Evolutionary conservation across 2,329 filamentous ascomycete species (phyloP).

Genomic region (Clonostachys sp.): DNA sequence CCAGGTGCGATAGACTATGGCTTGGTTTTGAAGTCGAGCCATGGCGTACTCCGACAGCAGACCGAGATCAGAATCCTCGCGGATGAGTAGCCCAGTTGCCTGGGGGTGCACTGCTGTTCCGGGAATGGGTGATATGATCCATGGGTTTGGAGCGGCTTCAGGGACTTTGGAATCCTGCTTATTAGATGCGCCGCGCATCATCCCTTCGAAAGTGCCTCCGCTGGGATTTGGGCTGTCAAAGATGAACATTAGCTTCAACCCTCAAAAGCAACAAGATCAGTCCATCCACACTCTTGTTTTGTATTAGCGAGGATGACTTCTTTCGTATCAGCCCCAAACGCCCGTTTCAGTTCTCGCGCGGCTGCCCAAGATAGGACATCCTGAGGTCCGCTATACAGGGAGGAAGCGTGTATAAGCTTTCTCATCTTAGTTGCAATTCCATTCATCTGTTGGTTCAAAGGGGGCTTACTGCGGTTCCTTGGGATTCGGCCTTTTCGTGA

Average conservation of each 20-base stretch:
- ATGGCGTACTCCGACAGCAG: constrained; percentile 37
- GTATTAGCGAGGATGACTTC: not conserved
- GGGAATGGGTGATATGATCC: constrained; percentile 51
- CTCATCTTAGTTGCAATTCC: no score
- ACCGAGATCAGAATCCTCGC: constrained; percentile 1
- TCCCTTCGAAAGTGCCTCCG: constrained; percentile 59
- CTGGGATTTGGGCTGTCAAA: no score
- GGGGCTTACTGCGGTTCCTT: not conserved
- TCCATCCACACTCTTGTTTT: not conserved
- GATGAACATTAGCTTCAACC: no score
- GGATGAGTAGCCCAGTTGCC: not conserved
- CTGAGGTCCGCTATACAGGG: not conserved
- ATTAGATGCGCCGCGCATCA: constrained; percentile 39
- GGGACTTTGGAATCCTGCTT: constrained; percentile 19
- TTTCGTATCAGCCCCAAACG: not conserved
- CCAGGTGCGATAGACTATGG: constrained; percentile 59
- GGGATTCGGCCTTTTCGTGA: not conserved
- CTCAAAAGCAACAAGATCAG: no score
- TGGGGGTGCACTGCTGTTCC: constrained; percentile 18
- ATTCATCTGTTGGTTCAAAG: no score
- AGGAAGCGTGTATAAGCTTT: not conserved
- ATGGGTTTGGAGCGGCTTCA: constrained; percentile 30
- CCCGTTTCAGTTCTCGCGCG: not conserved
- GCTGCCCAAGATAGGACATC: not conserved
- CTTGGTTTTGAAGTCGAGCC: constrained; percentile 41